Base-by-base conservation (phyloP, 768 basidiomycete genomes). In the Asterophora lycoperdoides region DNA sequence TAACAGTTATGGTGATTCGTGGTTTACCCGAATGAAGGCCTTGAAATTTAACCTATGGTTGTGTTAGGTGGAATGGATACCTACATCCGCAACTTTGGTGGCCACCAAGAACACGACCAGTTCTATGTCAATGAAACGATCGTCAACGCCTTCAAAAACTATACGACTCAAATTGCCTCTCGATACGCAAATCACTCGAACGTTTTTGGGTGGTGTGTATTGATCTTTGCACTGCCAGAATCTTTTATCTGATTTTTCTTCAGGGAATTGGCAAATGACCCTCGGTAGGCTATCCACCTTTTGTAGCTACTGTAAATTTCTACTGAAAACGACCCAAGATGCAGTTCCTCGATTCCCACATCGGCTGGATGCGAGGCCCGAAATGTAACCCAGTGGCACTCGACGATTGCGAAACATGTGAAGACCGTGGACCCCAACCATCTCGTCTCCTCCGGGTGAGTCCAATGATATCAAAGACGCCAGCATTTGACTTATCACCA, bases 211-310 rank as follows among this genome's bases (percentile, higher is more conserved):
- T 81, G 78, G 79, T 73, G 61, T 17, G 68, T 64, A 8, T 38
- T 23, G 23, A 23, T 23, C 23, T 17, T 3, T 13, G 19, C 6
- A 15, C 33, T 48, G 14, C 5, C 7, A 23, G 13, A 30, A 19
- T 23, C 17, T 19, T 62, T 69, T 46, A 60, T 58, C 54, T 44
- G 14, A 49, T 33, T 28, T 17, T 36, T 29, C n/a, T 39, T 33
- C 45, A 81, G 79, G 78, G 83, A 86, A 59, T 54, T 83, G 54
- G 84, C 81, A 15, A 86, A 86, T 59, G 84, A 86, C 56, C 71
- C 83, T 8, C 77, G 80, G 79, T 82, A 46, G 44, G 53, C 44
- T 29, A 9, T 30, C 11, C 5, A 36, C 9, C 11, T 4, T 37
- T 30, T 9, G 15, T n/a, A n/a, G 19, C 5, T 28, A 20, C 15